Base-by-base conservation (phyloP, 495 filamentous ascomycete species). In the Hypoxylon cercidicola region DNA sequence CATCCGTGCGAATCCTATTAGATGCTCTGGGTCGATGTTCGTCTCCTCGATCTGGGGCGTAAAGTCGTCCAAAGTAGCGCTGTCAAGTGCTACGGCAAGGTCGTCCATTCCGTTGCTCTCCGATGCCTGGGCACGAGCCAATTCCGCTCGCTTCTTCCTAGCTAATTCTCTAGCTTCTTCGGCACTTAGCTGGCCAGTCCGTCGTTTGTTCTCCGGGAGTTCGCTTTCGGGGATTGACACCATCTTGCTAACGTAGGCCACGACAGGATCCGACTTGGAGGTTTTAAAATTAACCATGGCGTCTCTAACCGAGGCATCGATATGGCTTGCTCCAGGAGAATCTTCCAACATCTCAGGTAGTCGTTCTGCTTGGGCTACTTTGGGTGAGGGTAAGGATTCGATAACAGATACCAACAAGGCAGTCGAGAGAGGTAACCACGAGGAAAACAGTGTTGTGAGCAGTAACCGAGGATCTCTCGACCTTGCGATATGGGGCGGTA, bases 241-340 rank as follows among this genome's bases (percentile, higher is more conserved):
- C 93, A 99, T 96, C 76, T 99, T 99, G 76, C 93, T 97, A 40
- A 99, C 92, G 66, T 96, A 99, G 9, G 93, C 95, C 6, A 98
- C 91, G 2, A 96, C 88, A 1, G 95, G 94, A 46, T 89, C 89
- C 0, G 86, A 82, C 8, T 83, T 76, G 0, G 75, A 77, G 3
- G 85, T 86, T 64, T 90, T 89, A 72, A 95, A 97, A 1, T 88
- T 82, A 4, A 91, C 70, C 87, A 98, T 93, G 8, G 95, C 93
- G 16, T 89, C 81, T 59, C 85, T 89, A 43, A 97, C 76, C 1
- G 79, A 77, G 8, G 83, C 78, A 52, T 90, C 87, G 16, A 98
- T 83, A 59, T 86, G 80, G 11, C 85, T 79, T 25, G 88, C 79
- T 3, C 92, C 95, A 9, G 94, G 95, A 0, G 93, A 95, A n/a